phyloP scores from a whole-genome alignment of 768 basidiomycete species.

The Coprinopsis marcescibilis region DNA sequence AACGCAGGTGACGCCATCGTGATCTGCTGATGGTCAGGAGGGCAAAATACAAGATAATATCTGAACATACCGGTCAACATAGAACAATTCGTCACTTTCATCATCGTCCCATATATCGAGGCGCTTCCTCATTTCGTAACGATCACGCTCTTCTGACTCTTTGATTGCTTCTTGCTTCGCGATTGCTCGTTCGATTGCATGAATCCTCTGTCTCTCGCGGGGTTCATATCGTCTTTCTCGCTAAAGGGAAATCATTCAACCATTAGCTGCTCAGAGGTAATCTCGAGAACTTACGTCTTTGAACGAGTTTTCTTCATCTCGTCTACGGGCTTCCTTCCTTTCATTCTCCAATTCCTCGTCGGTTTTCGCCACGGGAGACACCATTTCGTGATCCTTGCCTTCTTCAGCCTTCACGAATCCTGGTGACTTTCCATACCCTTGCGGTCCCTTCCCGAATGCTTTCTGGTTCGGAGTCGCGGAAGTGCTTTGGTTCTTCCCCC shows the following conservation, averaged over 20 bases:
- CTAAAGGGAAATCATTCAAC: no score
- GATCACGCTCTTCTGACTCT: slow-evolving; percentile 77
- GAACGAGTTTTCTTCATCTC: slow-evolving; percentile 82
- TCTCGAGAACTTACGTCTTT: slow-evolving; percentile 70
- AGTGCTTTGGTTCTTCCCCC: slow-evolving; percentile 51
- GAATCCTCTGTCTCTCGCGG: slow-evolving; percentile 78
- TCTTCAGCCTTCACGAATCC: slow-evolving; percentile 77
- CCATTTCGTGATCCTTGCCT: slow-evolving; percentile 27
- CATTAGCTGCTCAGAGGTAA: no score
- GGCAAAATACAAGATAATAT: not conserved
- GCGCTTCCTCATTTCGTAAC: slow-evolving; percentile 70
- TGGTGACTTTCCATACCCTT: slow-evolving; percentile 74
- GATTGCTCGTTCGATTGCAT: slow-evolving; percentile 69
- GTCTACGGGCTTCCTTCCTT: slow-evolving; percentile 63
- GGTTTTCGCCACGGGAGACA: slow-evolving; percentile 45
- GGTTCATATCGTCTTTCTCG: slow-evolving; percentile 92
- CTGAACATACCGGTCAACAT: slow-evolving; percentile 72
- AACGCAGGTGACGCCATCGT: slow-evolving; percentile 81
- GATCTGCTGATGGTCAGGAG: slow-evolving; percentile 35
- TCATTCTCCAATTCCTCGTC: slow-evolving; percentile 89
- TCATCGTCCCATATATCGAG: slow-evolving; percentile 92
- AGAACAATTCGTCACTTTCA: slow-evolving; percentile 89
- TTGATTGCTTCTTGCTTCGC: slow-evolving; percentile 63
- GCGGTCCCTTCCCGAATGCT: slow-evolving; percentile 61
- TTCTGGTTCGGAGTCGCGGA: slow-evolving; percentile 35